Evolutionary conservation across 768 basidiomycete genomes (phyloP), one percentile per base, ranked within the genome.

Genomic region (Pulveroboletus ravenelii): DNA sequence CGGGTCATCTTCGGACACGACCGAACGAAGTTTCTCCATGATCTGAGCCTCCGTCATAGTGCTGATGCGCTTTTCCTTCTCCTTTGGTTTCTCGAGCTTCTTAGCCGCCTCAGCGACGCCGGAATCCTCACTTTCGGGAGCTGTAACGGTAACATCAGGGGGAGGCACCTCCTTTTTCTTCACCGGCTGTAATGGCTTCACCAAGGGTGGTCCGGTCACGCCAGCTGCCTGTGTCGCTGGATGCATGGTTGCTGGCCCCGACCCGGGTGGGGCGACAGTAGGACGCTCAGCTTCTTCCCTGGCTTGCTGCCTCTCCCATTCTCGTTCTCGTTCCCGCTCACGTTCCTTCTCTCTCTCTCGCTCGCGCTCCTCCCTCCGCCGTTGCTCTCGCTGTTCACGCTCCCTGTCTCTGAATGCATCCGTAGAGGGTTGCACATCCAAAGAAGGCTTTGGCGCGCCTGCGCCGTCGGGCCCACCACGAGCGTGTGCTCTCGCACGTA

Each of bases 41-140:
- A 98, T 94, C 74, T 99, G 95, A 43, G 86, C 87, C 71, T 99
- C 95, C 44, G 87, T 89, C 90, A 99, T 91, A 35, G 93, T 89
- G 56, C 90, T 93, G 60, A 97, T 95, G 54, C 95, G 79, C 71
- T 92, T 87, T 50, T 75, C 82, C 67, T 87, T 87, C 54, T 77
- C 76, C 45, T 73, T 73, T 34, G 67, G 71, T 62, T 77, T 67
- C 68, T 81, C 84, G 65, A 87, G 79, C 53, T 87, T 74, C 32
- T 86, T 78, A 1, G 76, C 85, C 13, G 90, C 87, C 1, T 85
- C 85, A 0, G 86, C 85, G 1, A 84, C 81, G 15, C 68, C 74
- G 3, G 72, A 66, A 39, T 69, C 70, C 40, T 73, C 69, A 25
- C 66, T 65, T 47, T 80, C 82, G 7, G 68, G 64, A 5, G 69